phyloP scores from a whole-genome alignment of 2,329 filamentous ascomycete genomes.

The Aplosporella prunicola region DNA sequence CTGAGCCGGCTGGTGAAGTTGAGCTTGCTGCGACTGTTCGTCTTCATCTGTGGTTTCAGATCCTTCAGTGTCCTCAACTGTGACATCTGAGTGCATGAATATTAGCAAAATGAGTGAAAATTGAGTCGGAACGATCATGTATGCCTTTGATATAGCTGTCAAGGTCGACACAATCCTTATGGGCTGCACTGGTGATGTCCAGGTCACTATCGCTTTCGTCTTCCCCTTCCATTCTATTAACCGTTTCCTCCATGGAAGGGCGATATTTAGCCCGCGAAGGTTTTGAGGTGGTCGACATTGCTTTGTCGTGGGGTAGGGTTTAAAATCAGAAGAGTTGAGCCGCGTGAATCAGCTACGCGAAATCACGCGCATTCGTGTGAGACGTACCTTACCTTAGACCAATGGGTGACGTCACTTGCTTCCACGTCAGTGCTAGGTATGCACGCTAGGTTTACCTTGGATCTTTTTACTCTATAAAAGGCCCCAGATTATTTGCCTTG shows the following conservation, averaged over 20 bases:
- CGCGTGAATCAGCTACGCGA: no score
- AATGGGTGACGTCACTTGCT: no score
- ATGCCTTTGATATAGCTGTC: conserved; percentile 26
- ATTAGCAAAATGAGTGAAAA: no score
- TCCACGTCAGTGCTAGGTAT: no score
- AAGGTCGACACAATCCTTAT: conserved; percentile 18
- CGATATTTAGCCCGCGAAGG: not conserved
- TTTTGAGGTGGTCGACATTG: no score
- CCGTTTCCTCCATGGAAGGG: not conserved
- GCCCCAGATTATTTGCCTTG: no score
- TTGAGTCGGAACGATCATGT: not conserved
- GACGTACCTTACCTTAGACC: no score
- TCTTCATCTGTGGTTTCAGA: conserved; percentile 1
- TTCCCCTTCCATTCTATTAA: conserved; percentile 12
- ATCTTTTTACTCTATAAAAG: no score
- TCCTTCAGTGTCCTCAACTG: not conserved
- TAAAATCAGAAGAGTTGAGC: no score
- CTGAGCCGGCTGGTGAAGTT: not conserved
- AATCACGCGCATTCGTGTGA: no score
- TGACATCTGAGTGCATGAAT: conserved; percentile 1
- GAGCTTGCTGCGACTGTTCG: not conserved
- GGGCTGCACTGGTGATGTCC: conserved; percentile 29
- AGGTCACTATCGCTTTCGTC: conserved; percentile 25
- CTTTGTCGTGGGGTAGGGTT: no score
- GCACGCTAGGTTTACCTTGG: no score